phyloP scores from a whole-genome alignment of 139 green algal genomes.

The Mesotaenium endlicherianum region DNA sequence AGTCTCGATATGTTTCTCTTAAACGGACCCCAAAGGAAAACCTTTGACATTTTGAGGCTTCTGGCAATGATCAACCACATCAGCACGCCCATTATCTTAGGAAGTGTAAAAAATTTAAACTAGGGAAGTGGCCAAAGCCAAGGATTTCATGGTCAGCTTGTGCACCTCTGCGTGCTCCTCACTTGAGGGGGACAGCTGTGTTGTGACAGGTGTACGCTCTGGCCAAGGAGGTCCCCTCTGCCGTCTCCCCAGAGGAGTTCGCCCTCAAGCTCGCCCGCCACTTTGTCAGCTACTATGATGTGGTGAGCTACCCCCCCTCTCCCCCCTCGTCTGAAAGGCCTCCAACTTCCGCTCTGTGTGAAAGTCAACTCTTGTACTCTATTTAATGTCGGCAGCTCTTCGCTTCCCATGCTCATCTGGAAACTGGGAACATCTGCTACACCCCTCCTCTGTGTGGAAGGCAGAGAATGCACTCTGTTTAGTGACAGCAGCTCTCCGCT shows the following conservation, averaged over 20 bases:
- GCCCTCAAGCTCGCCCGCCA: slow-evolving; percentile 77
- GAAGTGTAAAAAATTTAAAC: no score
- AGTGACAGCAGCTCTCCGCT: no score
- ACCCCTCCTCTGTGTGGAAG: no score
- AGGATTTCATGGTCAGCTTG: no score
- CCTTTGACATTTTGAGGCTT: no score
- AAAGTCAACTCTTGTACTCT: not conserved
- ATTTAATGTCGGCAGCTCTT: not conserved
- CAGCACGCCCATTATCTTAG: no score
- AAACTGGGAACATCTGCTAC: no score
- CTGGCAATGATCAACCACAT: no score
- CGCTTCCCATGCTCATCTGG: not conserved
- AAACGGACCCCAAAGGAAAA: no score
- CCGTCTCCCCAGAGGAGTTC: slow-evolving; percentile 80
- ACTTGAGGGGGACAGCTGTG: not conserved
- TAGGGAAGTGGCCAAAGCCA: not conserved
- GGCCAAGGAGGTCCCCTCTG: slow-evolving; percentile 40
- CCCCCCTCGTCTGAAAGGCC: not conserved
- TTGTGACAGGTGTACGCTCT: slow-evolving; percentile 56
- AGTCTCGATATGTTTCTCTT: no score
- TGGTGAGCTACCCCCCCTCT: slow-evolving; percentile 3
- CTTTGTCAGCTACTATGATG: slow-evolving; percentile 80
- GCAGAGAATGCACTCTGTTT: no score
- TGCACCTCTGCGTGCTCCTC: no score
- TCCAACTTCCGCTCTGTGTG: not conserved